Conservation (phyloP, 495 filamentous ascomycete genomes). For the Acidomyces sp. region DNA sequence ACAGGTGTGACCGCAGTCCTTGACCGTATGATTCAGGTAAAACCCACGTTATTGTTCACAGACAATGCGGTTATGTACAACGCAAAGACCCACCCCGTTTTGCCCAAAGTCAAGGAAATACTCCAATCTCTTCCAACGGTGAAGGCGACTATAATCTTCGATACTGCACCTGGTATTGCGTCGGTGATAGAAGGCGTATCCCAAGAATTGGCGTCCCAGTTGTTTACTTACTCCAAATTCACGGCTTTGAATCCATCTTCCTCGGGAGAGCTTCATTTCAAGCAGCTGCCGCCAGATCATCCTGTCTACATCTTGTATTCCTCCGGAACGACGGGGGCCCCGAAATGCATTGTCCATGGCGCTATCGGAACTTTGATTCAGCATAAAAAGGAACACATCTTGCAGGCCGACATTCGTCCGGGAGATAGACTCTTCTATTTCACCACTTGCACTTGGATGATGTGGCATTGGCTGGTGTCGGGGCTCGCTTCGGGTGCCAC, state of each 20-base stretch:
- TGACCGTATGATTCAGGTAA: slow-evolving; percentile 69
- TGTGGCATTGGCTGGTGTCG: slow-evolving; percentile 93
- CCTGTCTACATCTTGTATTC: slow-evolving; percentile 84
- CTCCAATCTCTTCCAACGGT: slow-evolving; percentile 49
- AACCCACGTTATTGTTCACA: slow-evolving; percentile 66
- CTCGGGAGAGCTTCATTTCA: slow-evolving; percentile 42
- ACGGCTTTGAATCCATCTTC: slow-evolving; percentile 29
- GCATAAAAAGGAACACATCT: slow-evolving; percentile 84
- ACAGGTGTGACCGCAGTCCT: slow-evolving; percentile 69
- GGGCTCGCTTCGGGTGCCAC: slow-evolving; percentile 67
- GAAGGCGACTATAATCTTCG: slow-evolving; percentile 55
- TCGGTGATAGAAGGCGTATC: slow-evolving; percentile 2
- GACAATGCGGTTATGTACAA: slow-evolving; percentile 85
- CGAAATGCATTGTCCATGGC: slow-evolving; percentile 86
- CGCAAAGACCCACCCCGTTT: slow-evolving; percentile 62
- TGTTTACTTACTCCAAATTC: slow-evolving; percentile 40
- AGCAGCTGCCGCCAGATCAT: slow-evolving; percentile 64
- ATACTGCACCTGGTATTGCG: slow-evolving; percentile 38
- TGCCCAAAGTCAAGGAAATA: slow-evolving; percentile 60
- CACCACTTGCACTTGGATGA: slow-evolving; percentile 90
- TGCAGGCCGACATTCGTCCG: slow-evolving; percentile 64
- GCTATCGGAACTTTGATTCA: slow-evolving; percentile 78
- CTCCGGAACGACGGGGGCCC: slow-evolving; percentile 76
- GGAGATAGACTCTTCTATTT: slow-evolving; percentile 66
- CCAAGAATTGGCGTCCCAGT: slow-evolving; percentile 22